Conservation (phyloP, 140 eudicot genomes). For the Stevia rebaudiana region DNA sequence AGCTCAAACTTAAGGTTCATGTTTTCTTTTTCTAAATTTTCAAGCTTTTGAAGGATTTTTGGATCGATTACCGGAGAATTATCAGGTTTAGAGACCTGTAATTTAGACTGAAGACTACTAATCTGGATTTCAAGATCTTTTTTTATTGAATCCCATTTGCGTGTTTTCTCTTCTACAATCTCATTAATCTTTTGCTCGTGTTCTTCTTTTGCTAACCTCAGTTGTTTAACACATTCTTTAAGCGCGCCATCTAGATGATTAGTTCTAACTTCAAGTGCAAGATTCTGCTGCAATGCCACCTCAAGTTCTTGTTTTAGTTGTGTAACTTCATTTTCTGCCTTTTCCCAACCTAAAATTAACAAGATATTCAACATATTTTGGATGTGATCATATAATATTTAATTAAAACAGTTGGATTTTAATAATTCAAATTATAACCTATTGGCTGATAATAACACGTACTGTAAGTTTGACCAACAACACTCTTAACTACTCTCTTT, state of each 20-base stretch:
- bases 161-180: slow-evolving; percentile 38
- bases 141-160: slow-evolving; percentile 48
- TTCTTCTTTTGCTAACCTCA: slow-evolving; percentile 72
- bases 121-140: slow-evolving; percentile 52
- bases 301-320: slow-evolving; percentile 68
- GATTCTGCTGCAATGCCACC: slow-evolving; percentile 61
- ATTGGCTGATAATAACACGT: no score
- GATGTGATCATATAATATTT: background rate
- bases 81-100: slow-evolving; percentile 22
- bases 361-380: background rate
- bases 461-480: no score
- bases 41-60: slow-evolving; percentile 32
- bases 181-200: slow-evolving; percentile 47
- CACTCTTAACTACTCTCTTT: no score
- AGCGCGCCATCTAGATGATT: slow-evolving; percentile 89
- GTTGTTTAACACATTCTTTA: slow-evolving; percentile 85
- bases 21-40: slow-evolving; percentile 63
- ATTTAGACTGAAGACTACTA: slow-evolving; percentile 40
- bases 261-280: slow-evolving; percentile 64
- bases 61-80: slow-evolving; percentile 36
- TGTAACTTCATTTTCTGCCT: slow-evolving; percentile 79
- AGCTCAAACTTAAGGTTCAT: slow-evolving; percentile 45
- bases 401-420: no score
- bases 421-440: no score
- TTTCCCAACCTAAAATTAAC: slow-evolving; percentile 72